Evolutionary conservation across 129 eudicot species (phyloP).

Genomic region (Flaveria trinervia): DNA sequence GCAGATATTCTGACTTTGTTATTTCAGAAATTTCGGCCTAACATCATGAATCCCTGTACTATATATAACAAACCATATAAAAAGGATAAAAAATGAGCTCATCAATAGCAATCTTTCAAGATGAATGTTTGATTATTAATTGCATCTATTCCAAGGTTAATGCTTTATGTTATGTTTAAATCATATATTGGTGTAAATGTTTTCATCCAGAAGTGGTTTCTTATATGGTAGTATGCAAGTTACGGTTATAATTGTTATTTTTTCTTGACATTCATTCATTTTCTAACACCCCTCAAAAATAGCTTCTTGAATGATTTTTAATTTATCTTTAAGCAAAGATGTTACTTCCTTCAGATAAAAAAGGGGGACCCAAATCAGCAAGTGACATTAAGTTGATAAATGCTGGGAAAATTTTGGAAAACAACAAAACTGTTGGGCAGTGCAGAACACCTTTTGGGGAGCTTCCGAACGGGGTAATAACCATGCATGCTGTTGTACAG

Average conservation of each 20-base stretch:
- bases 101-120: slow-evolving; percentile 3
- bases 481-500: slow-evolving; percentile 98
- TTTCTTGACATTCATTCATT: slow-evolving; percentile 1
- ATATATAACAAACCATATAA: neutral
- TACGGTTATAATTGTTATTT: neutral
- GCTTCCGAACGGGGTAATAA: slow-evolving; percentile 80
- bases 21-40: slow-evolving; percentile 6
- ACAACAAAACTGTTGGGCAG: slow-evolving; percentile 79
- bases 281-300: neutral
- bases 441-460: slow-evolving; percentile 84
- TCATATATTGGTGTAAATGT: slow-evolving; percentile 10
- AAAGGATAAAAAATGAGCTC: neutral
- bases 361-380: slow-evolving; percentile 72
- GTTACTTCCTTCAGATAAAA: slow-evolving; percentile 57
- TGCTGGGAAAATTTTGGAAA: slow-evolving; percentile 89
- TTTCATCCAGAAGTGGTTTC: neutral
- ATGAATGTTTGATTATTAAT: neutral
- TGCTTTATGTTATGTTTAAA: neutral
- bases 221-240: neutral
- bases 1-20: slow-evolving; percentile 5
- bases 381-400: slow-evolving; percentile 81
- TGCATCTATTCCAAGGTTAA: neutral
- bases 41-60: neutral
- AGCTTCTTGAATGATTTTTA: neutral
- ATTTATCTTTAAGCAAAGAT: slow-evolving; percentile 18